Conservation (phyloP, 441 rosid genomes). For the Breynia disticha region DNA sequence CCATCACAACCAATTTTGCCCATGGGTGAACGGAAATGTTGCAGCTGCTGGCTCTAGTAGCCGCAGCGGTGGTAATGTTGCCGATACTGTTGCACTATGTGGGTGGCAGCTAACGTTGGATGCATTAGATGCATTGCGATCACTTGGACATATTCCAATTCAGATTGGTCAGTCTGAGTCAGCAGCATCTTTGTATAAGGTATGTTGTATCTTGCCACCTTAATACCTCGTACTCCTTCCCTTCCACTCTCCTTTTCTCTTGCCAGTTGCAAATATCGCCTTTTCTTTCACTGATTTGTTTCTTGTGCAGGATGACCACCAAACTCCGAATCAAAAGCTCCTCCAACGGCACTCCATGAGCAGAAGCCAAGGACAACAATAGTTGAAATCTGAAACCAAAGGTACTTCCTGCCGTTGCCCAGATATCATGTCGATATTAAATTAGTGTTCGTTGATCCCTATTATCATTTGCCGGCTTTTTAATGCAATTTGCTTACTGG, state of each 20-base stretch:
- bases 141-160: constrained; percentile 50
- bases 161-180: constrained; percentile 88
- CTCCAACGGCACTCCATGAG: constrained; percentile 53
- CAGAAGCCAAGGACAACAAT: constrained; percentile 61
- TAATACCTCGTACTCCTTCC: background rate
- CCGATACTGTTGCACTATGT: constrained; percentile 54
- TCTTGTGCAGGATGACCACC: constrained; percentile 67
- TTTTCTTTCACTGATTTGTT: background rate
- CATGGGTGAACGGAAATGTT: constrained; percentile 98
- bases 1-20: constrained; percentile 88
- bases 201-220: constrained; percentile 13
- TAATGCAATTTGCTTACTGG: no score
- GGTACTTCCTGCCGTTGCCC: constrained; percentile 10
- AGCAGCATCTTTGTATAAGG: constrained; percentile 88
- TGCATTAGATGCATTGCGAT: constrained; percentile 74
- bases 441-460: background rate
- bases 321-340: constrained; percentile 62
- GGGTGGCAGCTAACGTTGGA: constrained; percentile 97
- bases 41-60: constrained; percentile 95
- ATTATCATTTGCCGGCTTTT: background rate
- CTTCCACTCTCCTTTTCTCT: background rate
- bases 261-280: background rate
- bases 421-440: constrained; percentile 8
- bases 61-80: constrained; percentile 43
- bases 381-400: constrained; percentile 6